Evolutionary conservation across 164 flowering plant genomes (phyloP), one percentile per base, ranked within the genome.

Genomic region (Liriodendron chinense): DNA sequence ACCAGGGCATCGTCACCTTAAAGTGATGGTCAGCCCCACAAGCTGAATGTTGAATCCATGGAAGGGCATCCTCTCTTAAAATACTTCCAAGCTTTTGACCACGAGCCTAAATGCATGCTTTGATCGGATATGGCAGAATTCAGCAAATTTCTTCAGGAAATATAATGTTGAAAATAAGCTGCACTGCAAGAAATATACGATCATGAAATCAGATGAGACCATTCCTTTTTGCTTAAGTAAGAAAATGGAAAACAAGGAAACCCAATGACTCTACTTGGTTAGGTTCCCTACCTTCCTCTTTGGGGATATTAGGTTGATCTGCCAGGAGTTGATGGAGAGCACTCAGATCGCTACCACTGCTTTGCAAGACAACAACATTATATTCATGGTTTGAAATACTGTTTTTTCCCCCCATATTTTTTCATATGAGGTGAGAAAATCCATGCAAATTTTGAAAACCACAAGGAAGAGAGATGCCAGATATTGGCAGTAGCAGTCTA

Each of bases 291-390:
- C 98, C 97, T 89, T 94, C 91, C 26, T 88, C 90, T 74, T 79
- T 86, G 14, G 87, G 89, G 56, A 94, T 91, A 79, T 94, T 93
- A 71, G 98, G 97, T 83, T 94, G 98, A 85, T 94, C 97, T 79
- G 87, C 86, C 78, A 93, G 79, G 26, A 93, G 86, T 71, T 88
- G 92, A 73, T 85, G 85, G 69, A 94, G 85, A 16, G 92, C 89
- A 22, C 78, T 77, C 57, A 92, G 72, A 84, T 93, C 97, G 75
- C 78, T 69, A 7, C 86, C 78, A 73, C 98, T 91, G 83, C 76
- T 70, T 71, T 23, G 56, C 64, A 59, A 72, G 28, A 9, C 20
- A 7, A 20, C 48, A 63, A 8, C 22, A 72, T 5, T 61, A 26
- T 20, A 65, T 25, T 72, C n/a, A 28, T n/a, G 13, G 69, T 4